These are phyloP conservation scores for Zymoseptoria crescenta DNA, from an alignment of 2,329 filamentous ascomycete genomes.

Conservation along the genomic window DNA sequence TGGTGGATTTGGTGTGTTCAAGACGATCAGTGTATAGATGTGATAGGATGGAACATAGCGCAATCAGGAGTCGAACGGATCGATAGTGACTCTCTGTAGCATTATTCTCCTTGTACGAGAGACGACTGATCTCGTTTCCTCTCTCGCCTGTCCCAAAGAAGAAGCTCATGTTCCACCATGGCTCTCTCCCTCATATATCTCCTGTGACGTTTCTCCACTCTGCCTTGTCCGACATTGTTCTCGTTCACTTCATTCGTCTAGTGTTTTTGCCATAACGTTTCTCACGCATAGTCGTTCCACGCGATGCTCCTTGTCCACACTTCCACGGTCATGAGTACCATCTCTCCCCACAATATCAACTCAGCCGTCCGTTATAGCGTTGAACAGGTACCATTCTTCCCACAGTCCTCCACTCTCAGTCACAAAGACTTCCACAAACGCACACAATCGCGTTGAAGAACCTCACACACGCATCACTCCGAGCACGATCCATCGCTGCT, in stretches of 20 bases:
- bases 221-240: not conserved
- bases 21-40: constrained; percentile 34
- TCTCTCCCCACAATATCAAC: no score
- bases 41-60: not conserved
- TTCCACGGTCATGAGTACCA: no score
- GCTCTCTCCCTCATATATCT: not conserved
- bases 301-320: no score
- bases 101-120: not conserved
- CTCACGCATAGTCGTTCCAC: no score
- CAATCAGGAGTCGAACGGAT: not conserved
- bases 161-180: no score
- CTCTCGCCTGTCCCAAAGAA: not conserved
- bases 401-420: no score
- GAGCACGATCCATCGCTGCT: not conserved
- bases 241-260: not conserved
- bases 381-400: no score
- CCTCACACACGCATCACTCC: not conserved
- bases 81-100: not conserved
- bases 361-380: no score
- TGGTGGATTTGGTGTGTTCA: constrained; percentile 59
- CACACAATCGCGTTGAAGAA: not conserved
- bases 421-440: no score
- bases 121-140: not conserved
- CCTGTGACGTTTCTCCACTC: not conserved
- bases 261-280: no score